Conservation (phyloP, 352 stramenopile genomes). For the Globisporangium takayamanum region DNA sequence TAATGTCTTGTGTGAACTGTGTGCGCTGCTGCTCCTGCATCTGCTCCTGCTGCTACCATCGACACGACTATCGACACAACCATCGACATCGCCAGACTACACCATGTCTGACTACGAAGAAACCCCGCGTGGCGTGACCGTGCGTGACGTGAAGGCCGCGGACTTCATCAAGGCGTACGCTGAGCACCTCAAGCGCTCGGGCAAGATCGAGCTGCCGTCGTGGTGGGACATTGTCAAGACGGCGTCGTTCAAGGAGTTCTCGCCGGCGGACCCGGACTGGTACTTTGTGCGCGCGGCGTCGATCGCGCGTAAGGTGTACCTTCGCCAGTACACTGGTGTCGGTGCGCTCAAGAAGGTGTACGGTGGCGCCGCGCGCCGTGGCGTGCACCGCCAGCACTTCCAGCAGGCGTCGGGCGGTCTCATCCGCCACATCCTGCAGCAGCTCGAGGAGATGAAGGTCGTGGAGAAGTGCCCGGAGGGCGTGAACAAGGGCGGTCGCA, state of each 20-base stretch:
- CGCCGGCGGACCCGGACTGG: slow-evolving; percentile 97
- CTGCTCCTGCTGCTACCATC: slow-evolving; percentile 1
- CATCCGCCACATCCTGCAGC: slow-evolving; percentile 96
- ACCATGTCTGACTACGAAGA: slow-evolving; percentile 86
- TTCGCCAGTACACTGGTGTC: slow-evolving; percentile 95
- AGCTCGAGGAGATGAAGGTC: slow-evolving; percentile 98
- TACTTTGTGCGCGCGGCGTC: slow-evolving; percentile 98
- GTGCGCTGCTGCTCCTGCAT: neutral
- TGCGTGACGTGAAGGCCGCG: slow-evolving; percentile 94
- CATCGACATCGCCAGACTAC: neutral
- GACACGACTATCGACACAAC: slow-evolving; percentile 32
- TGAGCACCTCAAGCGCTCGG: slow-evolving; percentile 98
- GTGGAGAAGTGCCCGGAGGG: slow-evolving; percentile 92
- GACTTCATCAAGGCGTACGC: slow-evolving; percentile 99
- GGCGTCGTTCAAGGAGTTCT: slow-evolving; percentile 96
- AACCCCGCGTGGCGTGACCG: slow-evolving; percentile 90
- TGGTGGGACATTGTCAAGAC: slow-evolving; percentile 99
- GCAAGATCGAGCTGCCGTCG: slow-evolving; percentile 97
- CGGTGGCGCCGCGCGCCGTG: slow-evolving; percentile 89
- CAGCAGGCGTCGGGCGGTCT: slow-evolving; percentile 94
- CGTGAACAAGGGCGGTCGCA: slow-evolving; percentile 91
- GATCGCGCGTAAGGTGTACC: slow-evolving; percentile 98
- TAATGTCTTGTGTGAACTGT: slow-evolving; percentile 44
- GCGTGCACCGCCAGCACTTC: slow-evolving; percentile 94
- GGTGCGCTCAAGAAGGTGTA: slow-evolving; percentile 98